Base-by-base conservation (phyloP, 768 basidiomycete species). In the Tricholoma flavovirens region DNA sequence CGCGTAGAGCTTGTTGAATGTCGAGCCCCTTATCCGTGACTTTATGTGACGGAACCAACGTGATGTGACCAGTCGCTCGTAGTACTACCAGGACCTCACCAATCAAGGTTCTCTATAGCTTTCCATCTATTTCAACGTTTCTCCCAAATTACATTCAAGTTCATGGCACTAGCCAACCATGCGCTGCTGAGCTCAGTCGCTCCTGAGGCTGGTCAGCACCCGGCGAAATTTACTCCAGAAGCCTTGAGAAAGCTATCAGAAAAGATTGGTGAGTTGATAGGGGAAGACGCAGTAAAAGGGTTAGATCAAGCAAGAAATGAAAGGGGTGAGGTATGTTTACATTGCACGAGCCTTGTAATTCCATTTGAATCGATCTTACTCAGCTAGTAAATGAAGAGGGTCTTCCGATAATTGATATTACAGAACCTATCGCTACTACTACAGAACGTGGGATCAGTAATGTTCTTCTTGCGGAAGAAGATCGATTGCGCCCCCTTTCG, bases 311-410 rank as follows among this genome's bases (percentile, higher is more conserved):
- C 58, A 51, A 73, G 73, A 53, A 79, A 82, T 56, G 80, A 80
- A 68, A 75, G 75, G 69, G 82, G 80, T 76, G 82, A 88, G 81
- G 88, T 88, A 74, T 62, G 80, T 73, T 62, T 32, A 53, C 61
- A 12, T 51, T 57, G 52, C 35, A 38, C n/a, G 46, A 52, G 57
- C 56, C 49, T 32, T 53, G 61, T 46, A 56, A 30, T 59, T 60
- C 61, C 56, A 61, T 58, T 62, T 62, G 65, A 58, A 53, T 59
- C n/a, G n/a, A 26, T 53, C 38, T 64, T 60, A 29, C 35, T 6
- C 57, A 90, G 88, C 74, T 86, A 52, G 62, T 86, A 38, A 88
- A 87, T 62, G 87, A 90, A 62, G 88, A 92, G 49, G 88, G 88
- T 3, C 78, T 88, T 36, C 89, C 89, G 10, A 86, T 92, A 59